phyloP scores from a whole-genome alignment of 1,284 basidiomycete species.

The Malassezia vespertilionis region DNA sequence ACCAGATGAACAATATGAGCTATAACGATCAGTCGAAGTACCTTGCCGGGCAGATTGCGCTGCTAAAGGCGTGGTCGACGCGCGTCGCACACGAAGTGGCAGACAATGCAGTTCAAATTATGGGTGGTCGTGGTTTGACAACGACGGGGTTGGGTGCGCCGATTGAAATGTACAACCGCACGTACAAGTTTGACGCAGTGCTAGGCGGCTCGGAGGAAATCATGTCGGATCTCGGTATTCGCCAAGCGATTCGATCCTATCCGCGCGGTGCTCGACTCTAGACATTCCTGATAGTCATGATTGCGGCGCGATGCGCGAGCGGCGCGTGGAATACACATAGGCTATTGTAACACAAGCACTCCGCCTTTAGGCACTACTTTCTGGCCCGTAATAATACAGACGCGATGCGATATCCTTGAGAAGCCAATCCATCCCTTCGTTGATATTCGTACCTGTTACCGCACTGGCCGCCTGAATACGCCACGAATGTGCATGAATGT shows the following conservation, averaged over 20 bases:
- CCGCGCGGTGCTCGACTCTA: too few relatives aligned
- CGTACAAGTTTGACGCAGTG: constrained; percentile 62
- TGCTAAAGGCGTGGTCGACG: constrained; percentile 56
- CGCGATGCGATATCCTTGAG: constrained; percentile 65
- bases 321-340: too few relatives aligned
- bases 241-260: constrained; percentile 49
- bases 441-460: constrained; percentile 71
- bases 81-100: constrained; percentile 52
- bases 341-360: too few relatives aligned
- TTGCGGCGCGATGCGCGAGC: too few relatives aligned
- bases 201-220: constrained; percentile 49
- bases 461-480: constrained; percentile 84
- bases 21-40: constrained; percentile 60
- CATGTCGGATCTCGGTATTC: constrained; percentile 52
- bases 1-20: constrained; percentile 73
- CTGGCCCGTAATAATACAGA: constrained; percentile 33
- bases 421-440: constrained; percentile 84
- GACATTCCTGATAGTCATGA: too few relatives aligned
- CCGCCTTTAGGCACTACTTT: too few relatives aligned
- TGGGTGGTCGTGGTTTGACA: constrained; percentile 59
- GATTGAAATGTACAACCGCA: constrained; percentile 52
- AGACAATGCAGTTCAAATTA: constrained; percentile 66
- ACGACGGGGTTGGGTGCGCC: constrained; percentile 55
- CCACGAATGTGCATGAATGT: constrained; percentile 52
- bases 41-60: constrained; percentile 59